Evolutionary conservation across 2,329 filamentous ascomycete species (phyloP).

Genomic region (Alternaria sp.): DNA sequence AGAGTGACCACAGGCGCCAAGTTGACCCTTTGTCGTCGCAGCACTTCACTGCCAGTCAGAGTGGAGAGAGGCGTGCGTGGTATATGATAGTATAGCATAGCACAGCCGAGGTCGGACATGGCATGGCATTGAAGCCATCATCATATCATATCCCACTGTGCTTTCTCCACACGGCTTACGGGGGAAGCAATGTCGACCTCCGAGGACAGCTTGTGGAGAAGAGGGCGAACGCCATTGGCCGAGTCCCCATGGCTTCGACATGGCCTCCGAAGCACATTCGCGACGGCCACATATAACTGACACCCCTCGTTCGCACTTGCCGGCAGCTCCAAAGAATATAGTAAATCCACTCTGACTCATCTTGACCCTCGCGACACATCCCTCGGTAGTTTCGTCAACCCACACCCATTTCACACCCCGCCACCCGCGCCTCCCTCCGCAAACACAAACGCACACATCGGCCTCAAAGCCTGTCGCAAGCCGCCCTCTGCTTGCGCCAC

Average conservation of each 20-base stretch:
- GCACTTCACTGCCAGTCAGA: conserved; percentile 36
- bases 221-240: conserved; percentile 38
- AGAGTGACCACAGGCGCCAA: conserved; percentile 30
- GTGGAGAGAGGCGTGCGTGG: conserved; percentile 31
- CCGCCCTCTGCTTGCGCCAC: conserved; percentile 8
- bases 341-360: conserved; percentile 31
- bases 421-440: conserved; percentile 16
- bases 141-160: conserved; percentile 17
- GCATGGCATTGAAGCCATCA: conserved; percentile 13
- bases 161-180: conserved; percentile 18
- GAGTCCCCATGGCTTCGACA: conserved; percentile 24
- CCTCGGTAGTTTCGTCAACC: conserved; percentile 46
- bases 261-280: conserved; percentile 25
- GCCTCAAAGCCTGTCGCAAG: conserved; percentile 10
- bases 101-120: conserved; percentile 4
- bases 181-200: conserved; percentile 32
- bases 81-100: conserved; percentile 23
- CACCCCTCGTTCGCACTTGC: conserved; percentile 13
- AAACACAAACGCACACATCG: conserved; percentile 3
- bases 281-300: conserved; percentile 22
- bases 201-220: conserved; percentile 38
- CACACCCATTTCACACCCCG: conserved; percentile 26
- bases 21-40: conserved; percentile 12
- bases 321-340: conserved; percentile 21
- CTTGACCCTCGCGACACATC: conserved; percentile 21